Base-by-base conservation (phyloP, 306 rosid species). In the Sicyos edulis region DNA sequence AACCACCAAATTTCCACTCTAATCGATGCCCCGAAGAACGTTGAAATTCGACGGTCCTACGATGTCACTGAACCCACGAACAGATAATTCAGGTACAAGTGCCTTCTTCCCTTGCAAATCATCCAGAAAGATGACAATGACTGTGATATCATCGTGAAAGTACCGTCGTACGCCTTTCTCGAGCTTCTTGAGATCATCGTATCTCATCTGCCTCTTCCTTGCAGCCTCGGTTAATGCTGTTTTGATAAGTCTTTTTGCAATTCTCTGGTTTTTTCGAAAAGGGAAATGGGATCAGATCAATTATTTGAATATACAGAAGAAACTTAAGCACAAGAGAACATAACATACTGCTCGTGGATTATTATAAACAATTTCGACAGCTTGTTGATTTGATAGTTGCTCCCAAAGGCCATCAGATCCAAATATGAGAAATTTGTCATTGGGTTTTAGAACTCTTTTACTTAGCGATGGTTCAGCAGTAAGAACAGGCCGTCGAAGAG, bases 321-420 rank as follows among this genome's bases (percentile, higher is more conserved):
- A 9, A 34, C 8, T 61, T 16, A 42, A 62, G 63, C 37, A 40
- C 10, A 0, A 10, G 14, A 26, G 24, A 15, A 59, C 13, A n/a
- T 32, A 79, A 73, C 83, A 54, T 88, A 92, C 97, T 3, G 74
- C 52, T 81, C 91, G 79, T 1, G 95, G 92, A 79, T 67, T 80
- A 51, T 80, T 92, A 54, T 88, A 37, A 64, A 88, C 96, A 59
- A 89, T 86, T 78, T 89, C 88, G 40, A 62, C 95, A 74, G 95
- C 97, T 79, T 84, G 88, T 80, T 89, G 88, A 74, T 83, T 89
- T 45, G 95, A 82, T 69, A 92, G 10, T 69, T 88, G 95, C 44
- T 88, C 97, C 97, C 97, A 92, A 45, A 92, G 97, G 5, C 97
- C 96, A 40, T 89, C 95, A 9, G 97, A 92, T 70, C 96, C 97